Evolutionary conservation across 805 yeast genomes (phyloP), one percentile per base, ranked within the genome.

Genomic region (Saccharomycopsis malanga): DNA sequence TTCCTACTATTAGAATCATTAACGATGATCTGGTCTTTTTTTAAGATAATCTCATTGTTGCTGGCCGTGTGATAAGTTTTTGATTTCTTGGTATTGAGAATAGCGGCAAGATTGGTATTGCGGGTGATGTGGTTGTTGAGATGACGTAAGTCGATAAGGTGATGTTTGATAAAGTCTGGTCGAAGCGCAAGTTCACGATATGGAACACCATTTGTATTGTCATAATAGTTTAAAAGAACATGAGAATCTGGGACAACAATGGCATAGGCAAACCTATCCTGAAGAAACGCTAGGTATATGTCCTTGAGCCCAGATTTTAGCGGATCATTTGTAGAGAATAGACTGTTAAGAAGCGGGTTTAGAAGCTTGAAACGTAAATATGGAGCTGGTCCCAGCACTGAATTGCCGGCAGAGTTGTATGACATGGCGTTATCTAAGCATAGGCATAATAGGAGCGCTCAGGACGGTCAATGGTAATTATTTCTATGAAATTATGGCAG

Each of bases 131-230:
- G 30, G 2, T 24, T 17, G 30, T 51, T 51, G 7, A 30, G 36
- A 30, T 29, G 27, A 17, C 49, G 15, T 9, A 51, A 38, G 18
- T 51, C 52, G 9, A 51, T 6, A 7, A 51, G 44, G 27, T 51
- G 54, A 38, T 51, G 50, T 39, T 38, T 48, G 2, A 51, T 12
- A 36, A 51, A 51, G 9, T 51, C 54, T 17, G 40, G 49, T 7
- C 45, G 14, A 29, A 39, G 34, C 25, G 50, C 48, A 4, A 48
- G 36, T 17, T 51, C 54, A 6, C 37, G 30, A 29, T 32, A 51
- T 7, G 46, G 22, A 14, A 41, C 14, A 5, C 42, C 38, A 4
- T 49, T 34, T 3, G 24, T 22, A n/a, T 22, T n/a, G 21, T 51
- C 50, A 22, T 17, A 34, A 18, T 46, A 42, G 34, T 48, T 48